Evolutionary conservation across 1,284 basidiomycete species (phyloP).

Genomic region (Earliella scabrosa): DNA sequence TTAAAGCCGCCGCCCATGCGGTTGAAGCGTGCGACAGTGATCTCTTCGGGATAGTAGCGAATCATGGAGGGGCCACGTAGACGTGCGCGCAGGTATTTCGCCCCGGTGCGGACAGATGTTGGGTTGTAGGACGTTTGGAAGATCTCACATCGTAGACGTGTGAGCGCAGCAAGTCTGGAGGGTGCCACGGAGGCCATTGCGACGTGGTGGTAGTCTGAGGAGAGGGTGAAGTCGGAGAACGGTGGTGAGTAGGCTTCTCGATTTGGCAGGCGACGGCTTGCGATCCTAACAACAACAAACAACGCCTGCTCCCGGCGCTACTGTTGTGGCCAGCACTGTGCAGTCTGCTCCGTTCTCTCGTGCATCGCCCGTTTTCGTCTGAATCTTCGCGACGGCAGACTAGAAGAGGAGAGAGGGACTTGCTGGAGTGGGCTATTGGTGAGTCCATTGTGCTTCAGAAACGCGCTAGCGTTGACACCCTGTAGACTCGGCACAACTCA

Average conservation of each 20-base stretch:
- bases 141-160: slow-evolving; percentile 65
- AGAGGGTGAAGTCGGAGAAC: not conserved
- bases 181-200: slow-evolving; percentile 42
- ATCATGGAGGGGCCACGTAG: slow-evolving; percentile 81
- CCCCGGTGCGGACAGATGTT: slow-evolving; percentile 74
- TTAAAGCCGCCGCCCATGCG: slow-evolving; percentile 50
- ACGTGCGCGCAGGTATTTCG: slow-evolving; percentile 80
- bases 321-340: too few relatives aligned
- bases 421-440: not conserved
- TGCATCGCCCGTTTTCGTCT: too few relatives aligned
- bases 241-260: not conserved
- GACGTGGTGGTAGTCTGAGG: not conserved
- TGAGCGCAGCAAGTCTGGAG: slow-evolving; percentile 56
- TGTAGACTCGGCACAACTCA: not conserved
- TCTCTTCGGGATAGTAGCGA: slow-evolving; percentile 70
- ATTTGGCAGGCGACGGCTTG: slow-evolving; percentile 18
- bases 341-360: too few relatives aligned
- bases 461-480: not conserved
- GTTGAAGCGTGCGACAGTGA: slow-evolving; percentile 58
- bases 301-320: slow-evolving; percentile 10
- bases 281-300: slow-evolving; percentile 23
- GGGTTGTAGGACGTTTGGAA: slow-evolving; percentile 90
- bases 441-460: not conserved
- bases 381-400: too few relatives aligned
- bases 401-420: too few relatives aligned